A percentile compares a stretch with the other conserved stretches of the same genome.
phyloP scores from a whole-genome alignment of 495 filamentous ascomycete genomes.

The Friedmanniomyces simplex region DNA sequence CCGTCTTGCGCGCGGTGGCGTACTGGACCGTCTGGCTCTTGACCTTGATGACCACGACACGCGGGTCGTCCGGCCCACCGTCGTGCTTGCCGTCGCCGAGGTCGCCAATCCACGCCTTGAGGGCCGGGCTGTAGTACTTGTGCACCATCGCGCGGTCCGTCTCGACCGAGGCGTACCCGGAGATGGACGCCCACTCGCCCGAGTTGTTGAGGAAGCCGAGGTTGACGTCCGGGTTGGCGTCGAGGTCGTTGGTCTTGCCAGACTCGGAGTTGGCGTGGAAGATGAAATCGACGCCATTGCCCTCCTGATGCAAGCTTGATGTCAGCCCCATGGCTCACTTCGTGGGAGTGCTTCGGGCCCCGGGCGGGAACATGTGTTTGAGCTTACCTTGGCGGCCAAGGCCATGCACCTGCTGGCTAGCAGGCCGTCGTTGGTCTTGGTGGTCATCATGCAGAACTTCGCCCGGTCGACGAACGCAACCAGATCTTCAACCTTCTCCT shows the following conservation, averaged over 20 bases:
- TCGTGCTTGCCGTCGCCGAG: conserved; percentile 82
- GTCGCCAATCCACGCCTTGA: conserved; percentile 88
- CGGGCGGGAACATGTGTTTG: neutral
- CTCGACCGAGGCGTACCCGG: conserved; percentile 56
- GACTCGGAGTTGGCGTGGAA: conserved; percentile 94
- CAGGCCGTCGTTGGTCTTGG: conserved; percentile 42
- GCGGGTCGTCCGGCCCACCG: conserved; percentile 68
- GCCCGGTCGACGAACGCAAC: conserved; percentile 51
- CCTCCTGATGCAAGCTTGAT: conserved; percentile 45
- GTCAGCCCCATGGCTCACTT: neutral
- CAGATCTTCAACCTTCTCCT: conserved; percentile 73
- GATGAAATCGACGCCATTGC: conserved; percentile 71
- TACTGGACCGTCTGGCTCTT: conserved; percentile 55
- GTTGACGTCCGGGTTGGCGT: conserved; percentile 66
- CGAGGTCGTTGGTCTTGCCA: conserved; percentile 79
- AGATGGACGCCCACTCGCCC: conserved; percentile 73
- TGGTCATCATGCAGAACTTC: conserved; percentile 77
- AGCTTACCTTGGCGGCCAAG: conserved; percentile 63
- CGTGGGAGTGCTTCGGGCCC: neutral
- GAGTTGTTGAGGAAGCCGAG: conserved; percentile 70
- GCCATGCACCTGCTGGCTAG: conserved; percentile 84
- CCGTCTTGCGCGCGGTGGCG: conserved; percentile 40
- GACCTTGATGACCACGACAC: conserved; percentile 63
- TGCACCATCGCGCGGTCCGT: conserved; percentile 56
- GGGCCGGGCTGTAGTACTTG: conserved; percentile 63